Evolutionary conservation across 2,329 filamentous ascomycete species (phyloP).

Genomic region (Arthrobotrys entomopaga): DNA sequence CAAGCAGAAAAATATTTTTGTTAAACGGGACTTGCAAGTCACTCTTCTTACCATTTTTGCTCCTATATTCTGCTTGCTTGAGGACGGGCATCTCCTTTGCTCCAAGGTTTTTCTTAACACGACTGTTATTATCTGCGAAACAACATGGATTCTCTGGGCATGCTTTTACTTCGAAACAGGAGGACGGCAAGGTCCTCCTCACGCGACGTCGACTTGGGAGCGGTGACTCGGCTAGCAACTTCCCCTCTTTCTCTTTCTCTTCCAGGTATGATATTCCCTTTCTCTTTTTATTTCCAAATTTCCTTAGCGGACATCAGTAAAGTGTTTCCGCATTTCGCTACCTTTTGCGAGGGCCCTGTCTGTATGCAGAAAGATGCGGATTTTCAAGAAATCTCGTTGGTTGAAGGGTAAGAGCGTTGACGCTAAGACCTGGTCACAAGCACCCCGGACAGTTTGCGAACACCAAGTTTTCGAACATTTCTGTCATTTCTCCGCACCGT

Average conservation of each 20-base stretch:
- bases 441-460: conserved; percentile 52
- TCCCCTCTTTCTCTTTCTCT: conserved; percentile 50
- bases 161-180: conserved; percentile 50
- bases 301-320: conserved; percentile 28
- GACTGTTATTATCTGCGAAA: conserved; percentile 28
- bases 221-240: conserved; percentile 13
- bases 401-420: conserved; percentile 21
- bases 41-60: conserved; percentile 18
- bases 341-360: conserved; percentile 3
- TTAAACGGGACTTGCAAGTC: conserved; percentile 27
- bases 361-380: neutral
- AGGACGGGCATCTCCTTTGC: conserved; percentile 31
- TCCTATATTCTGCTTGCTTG: conserved; percentile 29
- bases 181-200: conserved; percentile 41
- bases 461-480: conserved; percentile 18
- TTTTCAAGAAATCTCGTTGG: conserved; percentile 41
- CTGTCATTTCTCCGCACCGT: conserved; percentile 54
- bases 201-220: conserved; percentile 53
- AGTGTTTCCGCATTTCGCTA: conserved; percentile 6
- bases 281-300: conserved; percentile 7
- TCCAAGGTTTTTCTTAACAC: conserved; percentile 39
- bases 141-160: conserved; percentile 41
- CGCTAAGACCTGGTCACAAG: conserved; percentile 39
- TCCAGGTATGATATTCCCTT: conserved; percentile 50
- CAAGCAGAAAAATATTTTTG: neutral